A percentile compares a stretch with the other conserved stretches of the same genome.
These are phyloP conservation scores for Fomitopsis betulina DNA, from an alignment of 1,284 basidiomycete species.

Conservation along the genomic window DNA sequence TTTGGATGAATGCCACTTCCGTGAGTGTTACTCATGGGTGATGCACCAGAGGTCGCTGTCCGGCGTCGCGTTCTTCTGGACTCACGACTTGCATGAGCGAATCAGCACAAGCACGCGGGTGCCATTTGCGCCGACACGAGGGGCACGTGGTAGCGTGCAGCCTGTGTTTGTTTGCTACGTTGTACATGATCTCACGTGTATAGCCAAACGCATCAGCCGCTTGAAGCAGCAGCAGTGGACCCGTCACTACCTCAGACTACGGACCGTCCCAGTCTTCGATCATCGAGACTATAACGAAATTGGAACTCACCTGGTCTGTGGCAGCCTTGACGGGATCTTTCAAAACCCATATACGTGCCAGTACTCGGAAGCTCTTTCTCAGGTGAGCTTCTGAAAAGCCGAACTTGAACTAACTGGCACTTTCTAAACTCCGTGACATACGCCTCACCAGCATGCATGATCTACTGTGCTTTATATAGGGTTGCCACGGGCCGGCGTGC, in stretches of 20 bases:
- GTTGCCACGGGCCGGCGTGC: no score
- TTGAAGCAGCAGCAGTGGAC: constrained; percentile 57
- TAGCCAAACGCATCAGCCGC: constrained; percentile 63
- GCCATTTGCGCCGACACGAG: constrained; percentile 45
- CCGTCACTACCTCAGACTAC: constrained; percentile 64
- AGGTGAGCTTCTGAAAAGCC: no score
- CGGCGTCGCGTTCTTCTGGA: constrained; percentile 6
- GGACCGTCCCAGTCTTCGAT: background rate
- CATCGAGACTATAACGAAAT: background rate
- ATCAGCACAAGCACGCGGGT: background rate
- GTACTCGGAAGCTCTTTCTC: constrained; percentile 22
- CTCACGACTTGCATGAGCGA: constrained; percentile 39
- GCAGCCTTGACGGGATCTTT: constrained; percentile 55
- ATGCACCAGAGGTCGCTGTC: background rate
- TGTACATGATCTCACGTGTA: constrained; percentile 63
- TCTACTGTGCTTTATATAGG: no score
- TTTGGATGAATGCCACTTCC: constrained; percentile 32
- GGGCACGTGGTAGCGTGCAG: constrained; percentile 65
- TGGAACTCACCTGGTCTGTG: constrained; percentile 52
- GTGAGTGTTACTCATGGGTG: constrained; percentile 22
- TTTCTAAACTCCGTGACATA: no score
- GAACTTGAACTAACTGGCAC: no score
- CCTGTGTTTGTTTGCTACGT: constrained; percentile 58
- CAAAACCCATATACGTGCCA: constrained; percentile 33
- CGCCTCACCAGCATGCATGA: no score